Evolutionary conservation across 164 flowering plant species (phyloP).

Genomic region (Umbilicus rupestris): DNA sequence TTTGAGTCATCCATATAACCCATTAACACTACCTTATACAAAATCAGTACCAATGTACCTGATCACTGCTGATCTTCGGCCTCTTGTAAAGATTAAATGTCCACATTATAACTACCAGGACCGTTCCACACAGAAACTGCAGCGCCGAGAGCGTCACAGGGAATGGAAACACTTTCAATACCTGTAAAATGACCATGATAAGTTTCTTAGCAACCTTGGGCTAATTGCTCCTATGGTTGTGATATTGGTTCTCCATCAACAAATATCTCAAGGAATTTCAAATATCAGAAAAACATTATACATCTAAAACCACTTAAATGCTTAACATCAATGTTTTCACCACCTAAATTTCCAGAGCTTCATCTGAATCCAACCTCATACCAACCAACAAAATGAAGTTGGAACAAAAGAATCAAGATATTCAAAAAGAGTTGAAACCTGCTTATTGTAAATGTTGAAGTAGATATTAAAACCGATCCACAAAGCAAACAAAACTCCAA

Average conservation of each 20-base stretch:
- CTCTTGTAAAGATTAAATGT: slow-evolving; percentile 46
- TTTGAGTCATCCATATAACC: background rate
- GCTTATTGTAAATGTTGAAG: slow-evolving; percentile 84
- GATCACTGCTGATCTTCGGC: slow-evolving; percentile 54
- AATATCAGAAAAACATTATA: background rate
- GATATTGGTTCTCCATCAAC: background rate
- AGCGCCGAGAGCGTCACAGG: slow-evolving; percentile 50
- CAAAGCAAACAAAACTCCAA: slow-evolving; percentile 52
- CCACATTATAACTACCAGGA: slow-evolving; percentile 62
- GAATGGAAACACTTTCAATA: slow-evolving; percentile 53
- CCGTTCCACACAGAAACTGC: slow-evolving; percentile 60
- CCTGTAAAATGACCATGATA: slow-evolving; percentile 25
- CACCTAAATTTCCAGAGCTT: background rate
- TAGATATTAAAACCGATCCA: slow-evolving; percentile 78
- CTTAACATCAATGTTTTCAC: background rate
- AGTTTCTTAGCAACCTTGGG: background rate
- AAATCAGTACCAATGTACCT: slow-evolving; percentile 24
- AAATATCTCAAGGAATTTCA: background rate
- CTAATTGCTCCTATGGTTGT: background rate
- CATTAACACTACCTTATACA: background rate
- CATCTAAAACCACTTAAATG: background rate
- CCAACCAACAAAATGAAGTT: background rate
- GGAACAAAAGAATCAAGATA: background rate
- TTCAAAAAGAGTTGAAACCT: slow-evolving; percentile 26
- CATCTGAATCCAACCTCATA: slow-evolving; percentile 1